Percentiles rank a stretch among this genome's conserved stretches.
phyloP scores from a whole-genome alignment of 2,329 filamentous ascomycete genomes.

The Diaporthe nobilis region DNA sequence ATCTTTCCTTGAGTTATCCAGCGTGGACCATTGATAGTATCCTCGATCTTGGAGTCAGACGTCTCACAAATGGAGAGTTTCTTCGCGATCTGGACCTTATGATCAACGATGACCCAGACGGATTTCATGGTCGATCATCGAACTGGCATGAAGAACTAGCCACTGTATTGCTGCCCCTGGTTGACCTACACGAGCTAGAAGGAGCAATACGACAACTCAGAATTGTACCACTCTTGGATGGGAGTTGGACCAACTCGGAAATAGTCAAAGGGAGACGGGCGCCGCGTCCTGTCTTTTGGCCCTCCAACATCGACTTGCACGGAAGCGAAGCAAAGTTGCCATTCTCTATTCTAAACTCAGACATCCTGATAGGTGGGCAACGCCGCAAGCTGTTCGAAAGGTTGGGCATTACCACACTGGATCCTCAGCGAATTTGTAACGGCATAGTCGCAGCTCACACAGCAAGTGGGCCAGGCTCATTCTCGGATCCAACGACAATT shows the following conservation, averaged over 20 bases:
- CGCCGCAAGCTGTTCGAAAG: neutral
- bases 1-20: neutral
- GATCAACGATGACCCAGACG: neutral
- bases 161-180: neutral
- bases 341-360: neutral
- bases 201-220: neutral
- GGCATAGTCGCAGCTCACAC: neutral
- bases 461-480: neutral
- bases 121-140: neutral
- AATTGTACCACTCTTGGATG: neutral
- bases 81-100: neutral
- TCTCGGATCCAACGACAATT: neutral
- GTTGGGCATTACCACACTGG: neutral
- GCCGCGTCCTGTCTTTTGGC: neutral
- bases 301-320: neutral
- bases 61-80: neutral
- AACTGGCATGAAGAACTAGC: neutral
- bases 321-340: neutral
- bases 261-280: neutral
- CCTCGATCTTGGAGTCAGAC: neutral
- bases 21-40: neutral
- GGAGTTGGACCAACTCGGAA: neutral
- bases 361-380: rapidly evolving
- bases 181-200: neutral
- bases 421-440: neutral